A percentile compares a stretch with the other conserved stretches of the same genome.
These are phyloP conservation scores for Sporisorium reilianum DNA, from an alignment of 1,284 basidiomycete species.

Conservation along the genomic window DNA sequence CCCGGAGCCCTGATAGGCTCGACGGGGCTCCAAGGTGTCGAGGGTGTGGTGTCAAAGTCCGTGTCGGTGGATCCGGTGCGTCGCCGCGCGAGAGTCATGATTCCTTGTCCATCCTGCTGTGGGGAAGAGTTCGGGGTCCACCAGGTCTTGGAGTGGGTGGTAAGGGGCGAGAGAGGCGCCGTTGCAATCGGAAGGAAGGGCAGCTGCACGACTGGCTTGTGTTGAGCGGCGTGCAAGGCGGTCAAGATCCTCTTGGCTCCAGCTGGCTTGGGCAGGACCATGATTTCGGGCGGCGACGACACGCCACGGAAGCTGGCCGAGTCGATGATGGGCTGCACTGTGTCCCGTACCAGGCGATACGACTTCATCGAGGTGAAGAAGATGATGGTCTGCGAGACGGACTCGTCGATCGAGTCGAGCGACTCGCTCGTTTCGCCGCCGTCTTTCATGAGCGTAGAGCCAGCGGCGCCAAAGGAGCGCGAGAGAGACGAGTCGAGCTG, in stretches of 20 bases:
- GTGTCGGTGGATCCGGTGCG: conserved; percentile 21
- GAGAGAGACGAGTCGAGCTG: conserved; percentile 14
- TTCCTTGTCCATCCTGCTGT: conserved; percentile 19
- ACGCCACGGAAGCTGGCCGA: conserved; percentile 46
- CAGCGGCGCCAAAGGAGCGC: conserved; percentile 33
- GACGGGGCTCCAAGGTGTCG: conserved; percentile 37
- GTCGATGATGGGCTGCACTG: conserved; percentile 56
- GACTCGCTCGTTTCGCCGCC: background rate
- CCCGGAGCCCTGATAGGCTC: conserved; percentile 15
- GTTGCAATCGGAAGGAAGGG: conserved; percentile 91
- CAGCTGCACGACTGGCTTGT: conserved; percentile 80
- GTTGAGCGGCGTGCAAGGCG: conserved; percentile 47
- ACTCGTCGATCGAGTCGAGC: conserved; percentile 15
- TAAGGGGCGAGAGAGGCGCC: conserved; percentile 74
- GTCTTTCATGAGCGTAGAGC: conserved; percentile 14
- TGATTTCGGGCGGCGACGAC: conserved; percentile 53
- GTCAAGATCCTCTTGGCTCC: conserved; percentile 52
- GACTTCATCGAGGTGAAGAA: conserved; percentile 58
- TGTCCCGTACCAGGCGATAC: conserved; percentile 45
- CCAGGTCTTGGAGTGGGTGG: conserved; percentile 35
- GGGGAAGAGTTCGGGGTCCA: conserved; percentile 29
- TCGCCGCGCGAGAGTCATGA: conserved; percentile 36
- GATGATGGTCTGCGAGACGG: conserved; percentile 54
- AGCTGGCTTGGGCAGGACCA: conserved; percentile 58
- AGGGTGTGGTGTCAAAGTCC: conserved; percentile 29